Conservation (phyloP, 768 basidiomycete species). For the Phanerochaete carnosa region DNA sequence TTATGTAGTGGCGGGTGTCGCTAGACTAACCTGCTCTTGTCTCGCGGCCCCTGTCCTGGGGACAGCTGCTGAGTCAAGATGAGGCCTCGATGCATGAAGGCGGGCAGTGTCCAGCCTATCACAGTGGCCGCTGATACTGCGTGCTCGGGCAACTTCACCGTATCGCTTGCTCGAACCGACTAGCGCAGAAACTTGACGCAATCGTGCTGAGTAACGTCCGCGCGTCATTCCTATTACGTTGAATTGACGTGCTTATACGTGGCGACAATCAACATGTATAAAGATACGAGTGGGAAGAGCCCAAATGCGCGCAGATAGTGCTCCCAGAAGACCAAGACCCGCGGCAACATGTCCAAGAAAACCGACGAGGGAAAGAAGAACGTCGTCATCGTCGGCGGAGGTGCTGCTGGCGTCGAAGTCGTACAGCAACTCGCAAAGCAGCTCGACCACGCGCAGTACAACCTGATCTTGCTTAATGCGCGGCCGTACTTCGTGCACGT, state of each 20-base stretch:
- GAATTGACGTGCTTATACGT: background rate
- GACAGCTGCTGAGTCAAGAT: background rate
- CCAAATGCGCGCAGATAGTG: background rate
- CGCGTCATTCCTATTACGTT: background rate
- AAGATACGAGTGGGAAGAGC: background rate
- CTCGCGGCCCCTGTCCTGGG: background rate
- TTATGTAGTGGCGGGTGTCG: too few relatives aligned
- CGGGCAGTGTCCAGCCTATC: background rate
- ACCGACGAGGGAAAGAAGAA: slow-evolving; percentile 20
- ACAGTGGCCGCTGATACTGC: background rate
- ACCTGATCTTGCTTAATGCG: slow-evolving; percentile 52
- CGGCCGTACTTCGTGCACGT: slow-evolving; percentile 49
- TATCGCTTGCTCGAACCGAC: background rate
- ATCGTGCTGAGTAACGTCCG: background rate
- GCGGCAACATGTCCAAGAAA: slow-evolving; percentile 7
- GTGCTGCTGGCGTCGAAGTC: slow-evolving; percentile 44
- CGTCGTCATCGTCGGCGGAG: slow-evolving; percentile 57
- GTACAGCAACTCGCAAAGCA: slow-evolving; percentile 46
- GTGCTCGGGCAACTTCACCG: background rate
- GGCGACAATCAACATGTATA: background rate
- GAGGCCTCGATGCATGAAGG: background rate
- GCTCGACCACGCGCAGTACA: slow-evolving; percentile 45
- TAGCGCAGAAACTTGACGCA: background rate
- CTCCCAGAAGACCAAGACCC: background rate
- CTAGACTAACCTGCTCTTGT: background rate